Evolutionary conservation across 1,284 basidiomycete genomes (phyloP).

Genomic region (Stereum hirsutum): DNA sequence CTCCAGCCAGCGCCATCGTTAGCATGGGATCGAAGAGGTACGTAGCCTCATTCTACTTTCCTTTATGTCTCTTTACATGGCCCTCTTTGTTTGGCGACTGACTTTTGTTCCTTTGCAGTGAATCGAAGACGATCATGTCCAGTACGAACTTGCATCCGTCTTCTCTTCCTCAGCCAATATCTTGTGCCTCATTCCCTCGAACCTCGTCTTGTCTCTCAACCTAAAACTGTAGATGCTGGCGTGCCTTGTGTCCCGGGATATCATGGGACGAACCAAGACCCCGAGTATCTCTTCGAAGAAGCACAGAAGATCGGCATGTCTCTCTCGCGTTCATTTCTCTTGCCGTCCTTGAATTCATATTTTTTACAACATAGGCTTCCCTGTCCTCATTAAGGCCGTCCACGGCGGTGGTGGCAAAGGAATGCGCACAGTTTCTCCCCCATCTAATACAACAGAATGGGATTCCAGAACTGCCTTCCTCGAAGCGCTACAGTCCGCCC

Average conservation of each 20-base stretch:
- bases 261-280: conserved; percentile 71
- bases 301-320: conserved; percentile 66
- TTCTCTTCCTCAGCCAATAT: conserved; percentile 1
- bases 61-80: background rate
- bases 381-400: conserved; percentile 91
- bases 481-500: conserved; percentile 76
- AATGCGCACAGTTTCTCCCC: conserved; percentile 79
- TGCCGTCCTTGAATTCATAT: background rate
- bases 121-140: conserved; percentile 89
- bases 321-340: conserved; percentile 6
- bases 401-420: conserved; percentile 97
- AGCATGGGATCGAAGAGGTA: conserved; percentile 90
- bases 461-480: conserved; percentile 65
- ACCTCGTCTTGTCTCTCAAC: background rate
- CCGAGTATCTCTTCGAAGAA: conserved; percentile 49
- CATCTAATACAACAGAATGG: too few relatives aligned
- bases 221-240: conserved; percentile 50
- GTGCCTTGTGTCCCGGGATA: conserved; percentile 94
- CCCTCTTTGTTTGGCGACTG: background rate
- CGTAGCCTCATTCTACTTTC: conserved; percentile 1
- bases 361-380: conserved; percentile 51
- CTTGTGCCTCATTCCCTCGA: conserved; percentile 2
- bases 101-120: conserved; percentile 28
- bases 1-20: conserved; percentile 88
- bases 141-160: conserved; percentile 28